phyloP scores from a whole-genome alignment of 208 protist species.

The Trypanosoma lewisi region DNA sequence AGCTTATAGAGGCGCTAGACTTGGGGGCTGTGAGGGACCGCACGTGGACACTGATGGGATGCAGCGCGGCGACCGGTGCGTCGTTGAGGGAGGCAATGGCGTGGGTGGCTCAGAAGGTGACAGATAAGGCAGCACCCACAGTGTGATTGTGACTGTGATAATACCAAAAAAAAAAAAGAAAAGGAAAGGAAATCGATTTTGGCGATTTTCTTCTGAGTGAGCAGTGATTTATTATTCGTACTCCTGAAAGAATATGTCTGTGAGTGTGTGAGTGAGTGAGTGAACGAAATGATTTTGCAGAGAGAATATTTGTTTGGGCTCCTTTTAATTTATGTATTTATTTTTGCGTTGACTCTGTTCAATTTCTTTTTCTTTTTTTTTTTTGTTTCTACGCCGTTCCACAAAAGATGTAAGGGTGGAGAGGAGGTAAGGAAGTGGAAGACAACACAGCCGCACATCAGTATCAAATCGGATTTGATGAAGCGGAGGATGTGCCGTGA shows the following conservation, averaged over 20 bases:
- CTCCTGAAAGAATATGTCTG: no score
- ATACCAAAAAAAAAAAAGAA: background rate
- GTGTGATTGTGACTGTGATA: background rate
- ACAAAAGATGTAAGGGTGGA: background rate
- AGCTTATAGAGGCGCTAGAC: constrained; percentile 83
- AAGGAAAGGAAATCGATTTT: constrained; percentile 1
- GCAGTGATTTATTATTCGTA: no score
- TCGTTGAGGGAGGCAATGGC: constrained; percentile 90
- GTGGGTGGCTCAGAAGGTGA: constrained; percentile 87
- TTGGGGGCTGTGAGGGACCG: constrained; percentile 87
- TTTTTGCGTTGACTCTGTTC: background rate
- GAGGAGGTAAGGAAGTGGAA: background rate
- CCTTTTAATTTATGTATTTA: background rate
- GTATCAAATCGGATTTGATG: background rate
- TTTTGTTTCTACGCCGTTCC: background rate
- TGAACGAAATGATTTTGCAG: no score
- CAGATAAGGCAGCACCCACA: background rate
- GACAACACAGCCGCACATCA: background rate
- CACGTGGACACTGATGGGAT: constrained; percentile 94
- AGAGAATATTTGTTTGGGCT: background rate
- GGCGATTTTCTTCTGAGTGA: no score
- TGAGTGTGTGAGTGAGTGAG: no score
- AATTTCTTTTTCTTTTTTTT: constrained; percentile 5
- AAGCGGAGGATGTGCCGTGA: background rate
- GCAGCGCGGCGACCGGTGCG: constrained; percentile 90